These are phyloP conservation scores for Neurospora sp. DNA, from an alignment of 495 filamentous ascomycete species.

Conservation along the genomic window DNA sequence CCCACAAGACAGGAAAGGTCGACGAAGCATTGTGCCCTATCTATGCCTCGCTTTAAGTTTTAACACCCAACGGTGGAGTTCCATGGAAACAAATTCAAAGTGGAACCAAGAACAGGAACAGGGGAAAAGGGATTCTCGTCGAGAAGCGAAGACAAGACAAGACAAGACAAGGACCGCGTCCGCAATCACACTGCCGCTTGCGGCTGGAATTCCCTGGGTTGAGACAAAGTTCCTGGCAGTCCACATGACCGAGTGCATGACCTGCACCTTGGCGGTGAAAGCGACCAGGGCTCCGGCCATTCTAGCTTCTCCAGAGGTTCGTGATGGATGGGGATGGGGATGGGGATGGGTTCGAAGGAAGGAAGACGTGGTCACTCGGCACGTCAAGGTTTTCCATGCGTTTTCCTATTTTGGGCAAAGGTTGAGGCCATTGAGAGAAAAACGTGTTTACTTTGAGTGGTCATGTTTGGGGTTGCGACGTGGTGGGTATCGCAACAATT, in stretches of 20 bases:
- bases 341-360: not conserved
- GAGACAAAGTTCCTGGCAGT: not conserved
- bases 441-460: not conserved
- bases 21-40: not conserved
- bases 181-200: not conserved
- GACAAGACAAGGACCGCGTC: not conserved
- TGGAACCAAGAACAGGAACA: not conserved
- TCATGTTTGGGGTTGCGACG: not conserved
- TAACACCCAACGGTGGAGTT: not conserved
- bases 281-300: not conserved
- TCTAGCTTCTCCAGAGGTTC: not conserved
- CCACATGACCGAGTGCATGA: conserved; percentile 3
- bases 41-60: not conserved
- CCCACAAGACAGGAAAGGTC: not conserved
- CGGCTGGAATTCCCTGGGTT: not conserved
- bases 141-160: not conserved
- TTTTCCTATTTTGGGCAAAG: not conserved
- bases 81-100: not conserved
- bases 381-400: not conserved
- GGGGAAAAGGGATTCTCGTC: not conserved
- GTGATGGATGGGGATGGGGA: not conserved
- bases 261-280: conserved; percentile 1
- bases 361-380: not conserved
- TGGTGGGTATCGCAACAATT: not conserved
- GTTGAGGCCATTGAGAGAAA: not conserved